phyloP scores from a whole-genome alignment of 2,329 filamentous ascomycete species.

The Apiospora kogelbergensis region DNA sequence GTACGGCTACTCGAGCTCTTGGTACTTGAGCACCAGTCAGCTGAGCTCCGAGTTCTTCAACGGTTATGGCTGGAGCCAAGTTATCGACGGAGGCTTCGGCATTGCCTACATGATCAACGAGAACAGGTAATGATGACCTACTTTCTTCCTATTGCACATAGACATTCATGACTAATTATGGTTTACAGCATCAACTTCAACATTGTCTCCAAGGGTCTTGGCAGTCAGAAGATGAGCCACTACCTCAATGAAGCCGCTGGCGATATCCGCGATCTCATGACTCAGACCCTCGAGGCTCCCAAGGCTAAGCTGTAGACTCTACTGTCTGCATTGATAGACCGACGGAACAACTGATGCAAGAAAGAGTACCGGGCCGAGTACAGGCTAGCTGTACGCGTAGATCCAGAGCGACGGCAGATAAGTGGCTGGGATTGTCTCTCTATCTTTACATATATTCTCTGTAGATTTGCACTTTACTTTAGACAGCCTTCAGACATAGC shows the following conservation, averaged over 20 bases:
- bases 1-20: slow-evolving; percentile 78
- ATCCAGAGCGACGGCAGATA: neutral
- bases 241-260: slow-evolving; percentile 91
- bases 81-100: slow-evolving; percentile 92
- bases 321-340: neutral
- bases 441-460: neutral
- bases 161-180: neutral
- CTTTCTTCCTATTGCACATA: neutral
- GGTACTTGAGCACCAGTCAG: slow-evolving; percentile 88
- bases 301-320: slow-evolving; percentile 80
- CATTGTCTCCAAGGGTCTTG: slow-evolving; percentile 89
- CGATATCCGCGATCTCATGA: slow-evolving; percentile 84
- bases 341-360: neutral
- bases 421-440: neutral
- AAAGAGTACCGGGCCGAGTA: neutral
- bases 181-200: slow-evolving; percentile 86
- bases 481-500: neutral
- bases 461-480: neutral
- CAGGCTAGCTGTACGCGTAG: neutral
- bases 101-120: slow-evolving; percentile 99
- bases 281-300: slow-evolving; percentile 73
- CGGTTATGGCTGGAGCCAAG: slow-evolving; percentile 98
- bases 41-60: slow-evolving; percentile 97
- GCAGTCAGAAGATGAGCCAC: slow-evolving; percentile 90
- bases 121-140: slow-evolving; percentile 64